Evolutionary conservation across 768 basidiomycete species (phyloP).

Genomic region (Lyophyllum semitale): DNA sequence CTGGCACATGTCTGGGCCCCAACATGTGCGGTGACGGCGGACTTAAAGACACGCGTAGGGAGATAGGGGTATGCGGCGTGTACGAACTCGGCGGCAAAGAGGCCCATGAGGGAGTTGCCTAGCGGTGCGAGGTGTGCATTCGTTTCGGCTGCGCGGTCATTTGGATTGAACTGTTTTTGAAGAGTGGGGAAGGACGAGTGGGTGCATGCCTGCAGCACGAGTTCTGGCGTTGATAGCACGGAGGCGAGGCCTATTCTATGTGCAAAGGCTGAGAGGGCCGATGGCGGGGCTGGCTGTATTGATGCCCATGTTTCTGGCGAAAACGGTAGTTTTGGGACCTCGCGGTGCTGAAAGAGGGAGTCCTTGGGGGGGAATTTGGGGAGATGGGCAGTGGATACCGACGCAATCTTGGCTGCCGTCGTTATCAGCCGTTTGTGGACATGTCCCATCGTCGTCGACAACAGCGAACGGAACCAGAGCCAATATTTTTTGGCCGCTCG

Average conservation of each 20-base stretch:
- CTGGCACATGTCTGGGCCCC: constrained; percentile 82
- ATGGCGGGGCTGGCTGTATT: constrained; percentile 69
- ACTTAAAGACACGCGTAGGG: constrained; percentile 89
- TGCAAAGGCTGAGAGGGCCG: constrained; percentile 74
- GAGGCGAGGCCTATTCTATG: constrained; percentile 74
- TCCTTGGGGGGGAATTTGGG: constrained; percentile 65
- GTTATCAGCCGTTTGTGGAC: constrained; percentile 53
- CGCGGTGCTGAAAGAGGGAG: constrained; percentile 34
- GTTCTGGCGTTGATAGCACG: constrained; percentile 52
- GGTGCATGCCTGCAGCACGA: constrained; percentile 76
- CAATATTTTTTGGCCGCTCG: constrained; percentile 33
- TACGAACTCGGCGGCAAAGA: constrained; percentile 86
- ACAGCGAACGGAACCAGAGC: background rate
- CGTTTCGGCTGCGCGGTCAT: constrained; percentile 53
- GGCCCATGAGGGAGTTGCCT: constrained; percentile 87
- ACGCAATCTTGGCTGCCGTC: constrained; percentile 26
- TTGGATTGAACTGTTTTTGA: constrained; percentile 57
- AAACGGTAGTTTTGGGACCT: constrained; percentile 45
- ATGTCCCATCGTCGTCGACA: constrained; percentile 49
- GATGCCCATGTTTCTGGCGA: constrained; percentile 69
- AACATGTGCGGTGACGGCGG: constrained; percentile 89
- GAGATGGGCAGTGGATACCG: constrained; percentile 58
- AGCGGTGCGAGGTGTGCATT: constrained; percentile 77
- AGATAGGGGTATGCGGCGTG: constrained; percentile 84
- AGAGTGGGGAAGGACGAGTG: constrained; percentile 68